A percentile compares a stretch with the other conserved stretches of the same genome.
Evolutionary conservation across 306 rosid genomes (phyloP).

Genomic region (Quercus dentata): DNA sequence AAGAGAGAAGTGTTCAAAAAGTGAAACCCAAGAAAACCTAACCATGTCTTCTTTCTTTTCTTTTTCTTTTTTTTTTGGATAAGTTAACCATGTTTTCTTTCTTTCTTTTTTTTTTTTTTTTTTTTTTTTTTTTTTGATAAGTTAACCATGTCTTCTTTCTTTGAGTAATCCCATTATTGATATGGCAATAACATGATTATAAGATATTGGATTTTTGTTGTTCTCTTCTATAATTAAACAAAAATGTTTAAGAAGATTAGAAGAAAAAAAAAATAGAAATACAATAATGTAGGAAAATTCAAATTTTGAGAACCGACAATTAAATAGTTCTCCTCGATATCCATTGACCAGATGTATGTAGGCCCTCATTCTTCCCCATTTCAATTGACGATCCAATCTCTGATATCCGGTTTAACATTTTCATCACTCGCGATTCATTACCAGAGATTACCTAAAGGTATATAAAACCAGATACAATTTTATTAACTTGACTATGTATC

Average conservation of each 20-base stretch:
- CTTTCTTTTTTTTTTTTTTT: too few species aligned
- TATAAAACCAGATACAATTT: not conserved
- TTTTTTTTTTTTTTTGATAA: too few species aligned
- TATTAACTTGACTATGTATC: not conserved
- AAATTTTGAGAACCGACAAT: slow-evolving; percentile 1
- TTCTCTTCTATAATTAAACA: not conserved
- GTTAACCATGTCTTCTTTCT: not conserved
- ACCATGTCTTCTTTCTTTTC: not conserved
- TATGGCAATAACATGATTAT: slow-evolving; percentile 8
- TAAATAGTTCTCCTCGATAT: slow-evolving; percentile 78
- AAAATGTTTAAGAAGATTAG: not conserved
- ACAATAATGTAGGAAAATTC: not conserved
- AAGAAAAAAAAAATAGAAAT: not conserved
- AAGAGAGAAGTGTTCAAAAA: not conserved
- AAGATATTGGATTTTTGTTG: not conserved
- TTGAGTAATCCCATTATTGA: not conserved
- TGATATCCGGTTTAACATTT: slow-evolving; percentile 93
- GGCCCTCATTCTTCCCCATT: slow-evolving; percentile 83
- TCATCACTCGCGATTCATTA: slow-evolving; percentile 94
- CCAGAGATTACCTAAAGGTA: slow-evolving; percentile 83
- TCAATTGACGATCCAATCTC: slow-evolving; percentile 89
- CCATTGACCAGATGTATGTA: slow-evolving; percentile 99
- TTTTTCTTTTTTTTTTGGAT: too few species aligned
- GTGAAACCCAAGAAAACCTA: not conserved
- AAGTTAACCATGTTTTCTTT: too few species aligned